Base-by-base conservation (phyloP, 345 rosid species). In the Syzygium oleosum region DNA sequence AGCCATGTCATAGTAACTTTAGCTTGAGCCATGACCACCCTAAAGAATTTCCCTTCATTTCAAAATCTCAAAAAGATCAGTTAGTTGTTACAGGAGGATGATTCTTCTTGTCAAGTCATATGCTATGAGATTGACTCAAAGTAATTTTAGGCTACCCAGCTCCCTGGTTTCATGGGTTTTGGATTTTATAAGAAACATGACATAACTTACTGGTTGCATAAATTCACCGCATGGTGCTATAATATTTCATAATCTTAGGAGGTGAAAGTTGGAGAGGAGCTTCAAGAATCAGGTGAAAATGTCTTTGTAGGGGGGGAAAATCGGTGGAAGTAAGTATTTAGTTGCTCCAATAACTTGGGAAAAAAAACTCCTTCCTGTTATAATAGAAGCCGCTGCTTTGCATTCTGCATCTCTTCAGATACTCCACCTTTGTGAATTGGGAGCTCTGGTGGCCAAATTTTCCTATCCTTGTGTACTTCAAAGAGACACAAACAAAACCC, bases 361-460 rank as follows among this genome's bases (percentile, higher is more conserved):
- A 51, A 43, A 52, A 86, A 41, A 65, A 17, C 12, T 21, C 25
- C 27, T 38, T 19, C 12, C 27, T 1, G 63, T 10, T 43, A 34
- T 54, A 6, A 17, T 31, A 84, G 63, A 55, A 84, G 25, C 46
- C 4, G 85, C 55, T 53, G 63, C 41, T 53, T 55, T 53, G 49
- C 23, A 25, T 56, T 58, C n/a, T 51, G 53, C 25, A 38, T 65
- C 41, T 63, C 51, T 83, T 38, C 92, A 94, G 98, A 58, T 95
- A 93, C 88, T 95, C 96, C 49, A 89, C 95, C 52, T 95, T 94
- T 89, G 95, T 95, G 90, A 95, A 95, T 61, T 95, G 98, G 98
- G 98, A 95, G 88, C 94, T 95, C 38, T 95, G 98, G 96, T 94
- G 98, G 98, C 96, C 98, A 21, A 93, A 89, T 89, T 95, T 95